phyloP scores from a whole-genome alignment of 305 asterid species.

The Fraxinus greggii region DNA sequence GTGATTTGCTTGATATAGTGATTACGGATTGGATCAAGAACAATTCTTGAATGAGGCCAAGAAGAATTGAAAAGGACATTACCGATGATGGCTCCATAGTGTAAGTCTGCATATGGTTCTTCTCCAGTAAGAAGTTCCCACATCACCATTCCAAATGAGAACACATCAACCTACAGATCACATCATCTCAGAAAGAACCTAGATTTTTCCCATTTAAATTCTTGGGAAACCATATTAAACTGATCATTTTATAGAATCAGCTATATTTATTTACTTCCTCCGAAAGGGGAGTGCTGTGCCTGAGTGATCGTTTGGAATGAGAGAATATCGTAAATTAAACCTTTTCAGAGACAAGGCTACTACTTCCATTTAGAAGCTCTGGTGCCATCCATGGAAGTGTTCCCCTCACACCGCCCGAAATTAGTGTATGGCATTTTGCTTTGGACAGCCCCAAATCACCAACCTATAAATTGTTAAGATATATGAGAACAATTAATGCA shows the following conservation, averaged over 20 bases:
- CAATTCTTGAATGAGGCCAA: not conserved
- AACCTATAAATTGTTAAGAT: slow-evolving; percentile 44
- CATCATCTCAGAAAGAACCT: not conserved
- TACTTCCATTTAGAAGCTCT: slow-evolving; percentile 85
- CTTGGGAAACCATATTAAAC: not conserved
- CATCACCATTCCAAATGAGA: slow-evolving; percentile 89
- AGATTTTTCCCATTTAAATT: not conserved
- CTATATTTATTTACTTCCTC: not conserved
- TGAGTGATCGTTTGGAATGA: not conserved
- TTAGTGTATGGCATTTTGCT: slow-evolving; percentile 74
- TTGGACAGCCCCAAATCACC: slow-evolving; percentile 89
- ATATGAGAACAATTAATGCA: slow-evolving; percentile 11
- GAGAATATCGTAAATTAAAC: slow-evolving; percentile 25
- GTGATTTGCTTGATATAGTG: not conserved
- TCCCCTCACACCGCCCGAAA: slow-evolving; percentile 88
- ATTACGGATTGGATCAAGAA: not conserved
- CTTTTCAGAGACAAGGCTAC: slow-evolving; percentile 86
- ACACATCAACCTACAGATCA: slow-evolving; percentile 72
- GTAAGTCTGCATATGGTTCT: slow-evolving; percentile 90
- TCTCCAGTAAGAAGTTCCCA: slow-evolving; percentile 98
- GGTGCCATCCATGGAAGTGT: slow-evolving; percentile 98
- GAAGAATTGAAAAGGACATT: slow-evolving; percentile 14
- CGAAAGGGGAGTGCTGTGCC: not conserved
- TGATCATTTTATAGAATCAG: not conserved
- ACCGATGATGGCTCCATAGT: slow-evolving; percentile 97